A percentile compares a stretch with the other conserved stretches of the same genome.
Evolutionary conservation across 2,329 filamentous ascomycete species (phyloP).

Genomic region (Allantophomopsis cytisporea): DNA sequence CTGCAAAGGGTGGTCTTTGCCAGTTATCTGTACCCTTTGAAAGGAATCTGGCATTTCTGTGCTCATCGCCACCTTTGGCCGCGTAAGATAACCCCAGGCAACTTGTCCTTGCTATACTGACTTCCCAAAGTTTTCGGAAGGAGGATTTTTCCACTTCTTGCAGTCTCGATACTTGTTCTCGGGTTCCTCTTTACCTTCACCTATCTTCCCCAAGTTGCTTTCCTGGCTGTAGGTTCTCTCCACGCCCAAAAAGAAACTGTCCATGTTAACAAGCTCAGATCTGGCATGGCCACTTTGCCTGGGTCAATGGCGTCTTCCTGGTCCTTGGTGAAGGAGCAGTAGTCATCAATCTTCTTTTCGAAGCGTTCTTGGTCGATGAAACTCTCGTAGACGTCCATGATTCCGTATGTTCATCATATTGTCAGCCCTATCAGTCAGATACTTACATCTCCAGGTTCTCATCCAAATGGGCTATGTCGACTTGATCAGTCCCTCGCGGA

Average conservation of each 20-base stretch:
- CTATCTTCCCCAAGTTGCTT: constrained; percentile 79
- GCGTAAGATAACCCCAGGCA: constrained; percentile 8
- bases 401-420: constrained; percentile 6
- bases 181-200: constrained; percentile 77
- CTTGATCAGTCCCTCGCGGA: constrained; percentile 52
- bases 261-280: constrained; percentile 24
- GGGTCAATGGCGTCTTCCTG: constrained; percentile 76
- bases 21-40: constrained; percentile 35
- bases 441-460: constrained; percentile 28
- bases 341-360: constrained; percentile 39
- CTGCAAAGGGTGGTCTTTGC: constrained; percentile 8
- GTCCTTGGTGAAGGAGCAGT: constrained; percentile 59
- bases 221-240: constrained; percentile 40
- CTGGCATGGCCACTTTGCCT: constrained; percentile 80
- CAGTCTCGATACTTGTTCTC: constrained; percentile 75
- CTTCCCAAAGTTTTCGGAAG: constrained; percentile 42
- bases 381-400: constrained; percentile 74
- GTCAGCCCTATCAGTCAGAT: not conserved
- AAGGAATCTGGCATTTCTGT: constrained; percentile 74
- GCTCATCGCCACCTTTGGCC: constrained; percentile 71
- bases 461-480: constrained; percentile 60
- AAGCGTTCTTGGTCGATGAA: constrained; percentile 73
- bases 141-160: constrained; percentile 64
- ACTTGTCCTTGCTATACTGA: too few species aligned
- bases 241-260: too few species aligned